Evolutionary conservation across 2,329 filamentous ascomycete genomes (phyloP).

Genomic region (Knufia fluminis): DNA sequence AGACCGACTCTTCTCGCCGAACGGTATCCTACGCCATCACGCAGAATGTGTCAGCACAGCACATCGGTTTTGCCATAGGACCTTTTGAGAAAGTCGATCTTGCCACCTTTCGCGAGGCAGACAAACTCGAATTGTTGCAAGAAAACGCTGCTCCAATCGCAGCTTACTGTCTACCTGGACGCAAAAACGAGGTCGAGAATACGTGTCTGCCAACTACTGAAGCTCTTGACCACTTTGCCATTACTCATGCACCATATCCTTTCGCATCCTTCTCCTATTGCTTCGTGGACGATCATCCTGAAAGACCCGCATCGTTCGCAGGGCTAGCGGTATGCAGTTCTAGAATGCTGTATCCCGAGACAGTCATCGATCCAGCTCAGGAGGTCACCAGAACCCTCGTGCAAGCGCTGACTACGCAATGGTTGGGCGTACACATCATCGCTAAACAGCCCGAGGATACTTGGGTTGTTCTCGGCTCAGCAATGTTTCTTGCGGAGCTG

Average conservation of each 20-base stretch:
- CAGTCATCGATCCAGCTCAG: slow-evolving; percentile 76
- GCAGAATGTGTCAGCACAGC: slow-evolving; percentile 69
- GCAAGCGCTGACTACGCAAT: slow-evolving; percentile 79
- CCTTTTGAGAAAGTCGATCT: slow-evolving; percentile 92
- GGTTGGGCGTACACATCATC: slow-evolving; percentile 87
- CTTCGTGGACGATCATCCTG: slow-evolving; percentile 81
- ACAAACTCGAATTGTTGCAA: slow-evolving; percentile 84
- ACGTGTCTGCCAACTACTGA: slow-evolving; percentile 75
- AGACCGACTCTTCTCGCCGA: slow-evolving; percentile 70
- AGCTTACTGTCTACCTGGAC: slow-evolving; percentile 80
- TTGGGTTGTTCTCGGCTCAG: slow-evolving; percentile 83
- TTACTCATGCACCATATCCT: slow-evolving; percentile 81
- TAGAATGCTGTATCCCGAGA: slow-evolving; percentile 71
- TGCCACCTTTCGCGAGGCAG: slow-evolving; percentile 77
- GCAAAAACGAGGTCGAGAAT: slow-evolving; percentile 72
- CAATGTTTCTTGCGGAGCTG: slow-evolving; percentile 89
- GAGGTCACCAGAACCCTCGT: slow-evolving; percentile 72
- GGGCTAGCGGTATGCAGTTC: slow-evolving; percentile 83
- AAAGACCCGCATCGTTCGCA: slow-evolving; percentile 66
- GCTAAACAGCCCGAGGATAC: slow-evolving; percentile 70
- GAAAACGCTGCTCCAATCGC: slow-evolving; percentile 81
- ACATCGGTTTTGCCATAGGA: slow-evolving; percentile 87
- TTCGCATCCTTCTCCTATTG: slow-evolving; percentile 88
- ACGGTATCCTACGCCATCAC: slow-evolving; percentile 75
- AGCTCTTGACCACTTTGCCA: slow-evolving; percentile 83